Base-by-base conservation (phyloP, 75 land plant species). In the Sequoia sempervirens region DNA sequence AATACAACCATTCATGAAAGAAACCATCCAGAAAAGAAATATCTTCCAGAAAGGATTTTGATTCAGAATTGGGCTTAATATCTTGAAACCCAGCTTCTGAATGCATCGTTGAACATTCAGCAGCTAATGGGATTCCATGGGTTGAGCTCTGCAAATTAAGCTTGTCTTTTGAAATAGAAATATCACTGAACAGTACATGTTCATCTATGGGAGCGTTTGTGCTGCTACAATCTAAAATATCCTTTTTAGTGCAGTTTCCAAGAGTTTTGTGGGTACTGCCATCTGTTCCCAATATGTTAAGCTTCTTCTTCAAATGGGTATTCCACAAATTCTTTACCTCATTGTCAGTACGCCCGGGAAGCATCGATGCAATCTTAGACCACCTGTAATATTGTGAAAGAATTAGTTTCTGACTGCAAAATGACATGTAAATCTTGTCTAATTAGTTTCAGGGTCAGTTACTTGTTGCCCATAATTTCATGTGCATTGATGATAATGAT, bases 381-480 rank as follows among this genome's bases (percentile, higher is more conserved):
- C 76, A 74, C 32, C 76, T 74, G 76, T 18, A 74, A 74, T 5
- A 3, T 28, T 36, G 11, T 11, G 34, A 34, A 11, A 11, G 37
- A 3, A 40, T 4, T 36, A 74, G 36, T 34, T 34, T 34, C 36
- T 34, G 36, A 34, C 36, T 0, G 36, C 0, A 34, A 34, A 34
- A 34, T 34, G 36, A 34, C 0, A 34, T 34, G 36, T 34, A 34
- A 34, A 0, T 34, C 36, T 34, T 34, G 36, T 34, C 36, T 34
- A 34, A 34, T 34, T 2, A 34, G 28, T 72, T 12, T 2, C 9
- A 47, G 1, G 52, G 2, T 37, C 11, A 1, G 5, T 20, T 46
- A 85, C 86, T 52, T 82, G 84, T 80, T 85, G 15, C 86, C 86
- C 5, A 81, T 3, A 26, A 38, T 56, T 32, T 13, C 82, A 69